phyloP scores from a whole-genome alignment of 306 rosid genomes.

The Pterocarpus macrocarpus region DNA sequence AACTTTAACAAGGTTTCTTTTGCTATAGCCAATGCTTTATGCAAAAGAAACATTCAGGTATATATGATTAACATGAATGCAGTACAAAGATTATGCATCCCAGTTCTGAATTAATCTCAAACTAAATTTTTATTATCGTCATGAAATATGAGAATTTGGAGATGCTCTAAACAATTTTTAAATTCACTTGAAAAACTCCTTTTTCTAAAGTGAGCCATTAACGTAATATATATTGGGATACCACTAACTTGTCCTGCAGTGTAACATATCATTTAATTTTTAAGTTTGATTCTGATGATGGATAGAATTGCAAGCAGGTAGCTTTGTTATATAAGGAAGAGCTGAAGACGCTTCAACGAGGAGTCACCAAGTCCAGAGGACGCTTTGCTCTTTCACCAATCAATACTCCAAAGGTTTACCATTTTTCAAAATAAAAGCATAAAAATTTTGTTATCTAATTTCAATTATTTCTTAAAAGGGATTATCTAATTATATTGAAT shows the following conservation, averaged over 20 bases:
- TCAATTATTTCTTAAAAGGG: not conserved
- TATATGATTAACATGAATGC: not conserved
- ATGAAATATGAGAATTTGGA: not conserved
- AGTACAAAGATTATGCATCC: not conserved
- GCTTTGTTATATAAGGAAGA: slow-evolving; percentile 47
- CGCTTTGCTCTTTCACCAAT: slow-evolving; percentile 46
- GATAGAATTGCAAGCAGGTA: slow-evolving; percentile 46
- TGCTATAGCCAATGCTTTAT: slow-evolving; percentile 29
- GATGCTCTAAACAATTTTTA: not conserved
- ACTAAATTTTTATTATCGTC: not conserved
- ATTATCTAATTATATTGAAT: not conserved
- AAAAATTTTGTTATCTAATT: not conserved
- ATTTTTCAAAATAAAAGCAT: not conserved
- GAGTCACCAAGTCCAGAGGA: slow-evolving; percentile 18
- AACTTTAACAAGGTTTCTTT: slow-evolving; percentile 50
- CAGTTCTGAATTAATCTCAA: not conserved
- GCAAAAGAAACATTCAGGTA: slow-evolving; percentile 60
- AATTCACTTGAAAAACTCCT: too few species aligned
- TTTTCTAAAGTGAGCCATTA: too few species aligned
- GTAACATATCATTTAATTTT: too few species aligned
- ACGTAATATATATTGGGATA: too few species aligned
- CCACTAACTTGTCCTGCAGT: too few species aligned
- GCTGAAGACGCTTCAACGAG: slow-evolving; percentile 54
- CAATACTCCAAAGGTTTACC: slow-evolving; percentile 52
- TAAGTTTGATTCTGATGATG: not conserved